phyloP scores from a whole-genome alignment of 768 basidiomycete genomes.

The Mycena floridula region DNA sequence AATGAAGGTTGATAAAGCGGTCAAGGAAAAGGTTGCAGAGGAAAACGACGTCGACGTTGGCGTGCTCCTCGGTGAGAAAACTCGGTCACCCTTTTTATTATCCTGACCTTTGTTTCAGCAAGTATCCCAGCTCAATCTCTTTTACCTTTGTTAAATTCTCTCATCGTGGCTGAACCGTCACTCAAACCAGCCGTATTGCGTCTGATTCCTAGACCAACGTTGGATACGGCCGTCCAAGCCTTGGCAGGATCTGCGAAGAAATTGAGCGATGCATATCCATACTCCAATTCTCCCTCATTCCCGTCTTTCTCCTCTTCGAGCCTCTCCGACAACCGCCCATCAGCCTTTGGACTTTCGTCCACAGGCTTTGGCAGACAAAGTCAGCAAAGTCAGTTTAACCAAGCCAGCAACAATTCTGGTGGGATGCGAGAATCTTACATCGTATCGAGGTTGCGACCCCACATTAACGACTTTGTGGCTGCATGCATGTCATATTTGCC shows the following conservation, averaged over 20 bases:
- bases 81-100: conserved; percentile 3
- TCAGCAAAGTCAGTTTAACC: conserved; percentile 11
- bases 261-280: conserved; percentile 79
- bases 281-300: conserved; percentile 47
- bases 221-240: conserved; percentile 67
- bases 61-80: conserved; percentile 63
- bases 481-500: conserved; percentile 78
- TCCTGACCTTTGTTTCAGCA: conserved; percentile 35
- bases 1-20: conserved; percentile 32
- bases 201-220: conserved; percentile 79
- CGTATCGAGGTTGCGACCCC: conserved; percentile 65
- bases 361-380: too few species aligned
- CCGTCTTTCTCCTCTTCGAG: conserved; percentile 6
- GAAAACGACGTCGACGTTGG: conserved; percentile 74
- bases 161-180: conserved; percentile 61
- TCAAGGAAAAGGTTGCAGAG: conserved; percentile 39
- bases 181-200: conserved; percentile 68
- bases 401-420: conserved; percentile 20
- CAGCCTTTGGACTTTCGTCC: conserved; percentile 20
- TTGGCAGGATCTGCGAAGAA: conserved; percentile 64
- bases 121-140: conserved; percentile 74
- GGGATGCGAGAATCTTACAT: conserved; percentile 83
- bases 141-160: conserved; percentile 63
- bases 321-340: conserved; percentile 4
- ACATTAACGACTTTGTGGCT: conserved; percentile 71